Base-by-base conservation (phyloP, 495 filamentous ascomycete genomes). In the Geoglossum glabrum region DNA sequence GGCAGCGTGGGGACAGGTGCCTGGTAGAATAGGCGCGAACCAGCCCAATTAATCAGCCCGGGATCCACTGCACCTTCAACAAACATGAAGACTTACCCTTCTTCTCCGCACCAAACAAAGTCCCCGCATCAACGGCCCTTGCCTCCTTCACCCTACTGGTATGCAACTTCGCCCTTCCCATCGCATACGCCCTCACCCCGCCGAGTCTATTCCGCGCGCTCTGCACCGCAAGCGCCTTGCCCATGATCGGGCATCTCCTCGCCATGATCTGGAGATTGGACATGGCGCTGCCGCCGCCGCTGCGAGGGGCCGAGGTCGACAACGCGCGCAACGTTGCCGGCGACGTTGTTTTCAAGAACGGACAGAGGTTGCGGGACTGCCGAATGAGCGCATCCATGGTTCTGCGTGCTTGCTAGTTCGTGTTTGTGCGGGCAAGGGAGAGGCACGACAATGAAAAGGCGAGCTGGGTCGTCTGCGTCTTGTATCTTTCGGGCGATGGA, bases 201-300 rank as follows among this genome's bases (percentile, higher is more conserved):
- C 62, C 64, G 30, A 70, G 66, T 34, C 68, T 66, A 62, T 74
- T 67, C 55, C 79, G 77, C 59, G 82, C 80, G 64, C 84, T 84
- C 75, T 95, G 90, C 21, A 95, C 81, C 49, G 87, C 86, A 64
- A 98, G 77, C 46, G 92, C 92, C 75, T 95, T 95, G 69, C 88
- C 90, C 92, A 98, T 98, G 68, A 98, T 81, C 58, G 92, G 92
- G 80, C 92, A 98, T 64, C 92, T 87, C 65, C 87, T 84, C 62
- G 89, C 92, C 61, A 94, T 78, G 55, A 92, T 80, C 76, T 96
- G 93, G 62, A 98, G 79, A 72, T 96, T 97, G 64, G 89, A 95
- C 81, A 97, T 95, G 69, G 84, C 86, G 61, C 90, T 87, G 54
- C 89, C 90, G 61, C 87, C 84, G 28, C 81, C 82, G 50, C 82